Evolutionary conservation across 2,329 filamentous ascomycete species (phyloP), one percentile per base, ranked within the genome.

Genomic region (Harringtonia lauricola): DNA sequence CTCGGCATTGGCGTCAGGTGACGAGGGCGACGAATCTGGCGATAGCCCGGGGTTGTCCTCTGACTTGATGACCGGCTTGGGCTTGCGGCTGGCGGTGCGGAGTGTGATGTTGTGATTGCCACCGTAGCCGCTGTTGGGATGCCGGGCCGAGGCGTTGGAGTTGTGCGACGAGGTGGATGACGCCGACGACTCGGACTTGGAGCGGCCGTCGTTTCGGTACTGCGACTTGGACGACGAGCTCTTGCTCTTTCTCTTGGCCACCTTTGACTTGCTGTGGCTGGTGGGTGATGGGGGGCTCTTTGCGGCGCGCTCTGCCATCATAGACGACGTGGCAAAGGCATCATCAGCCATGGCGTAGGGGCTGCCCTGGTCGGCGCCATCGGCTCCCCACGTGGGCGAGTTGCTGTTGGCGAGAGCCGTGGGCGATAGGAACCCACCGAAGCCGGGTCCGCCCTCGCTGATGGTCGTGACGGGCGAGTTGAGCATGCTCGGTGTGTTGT

Each of bases 31-130:
- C n/a, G 37, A 37, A 13, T 37, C 44, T 3, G 33, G 19, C n/a
- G 44, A 46, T 7, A 36, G 17, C 13, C 26, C 21, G 8, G 14
- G 17, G 24, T 7, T 15, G 24, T 28, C 29, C 19, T 34, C 21
- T 13, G 21, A 22, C 18, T 28, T 39, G 13, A 14, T 21, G 12
- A 18, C 17, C 19, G 28, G 36, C 30, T 51, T 51, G 13, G 49
- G 45, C 17, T 51, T 51, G 19, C 49, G 45, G 36, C 43, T 47
- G 5, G 49, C 49, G 1, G 49, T 51, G 7, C 49, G 49, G 1
- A 51, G 49, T 7, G 48, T 50, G n/a, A 50, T 36, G 31, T 48
- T 48, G 36, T 48, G 48, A 36, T 48, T 50, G 37, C 48, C 46
- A 22, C 48, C 48, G 29, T 48, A 44, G 36, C 45, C 48, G 18